Evolutionary conservation across 148 eudicot species (phyloP), one percentile per base, ranked within the genome.

Genomic region (Simmondsia chinensis): DNA sequence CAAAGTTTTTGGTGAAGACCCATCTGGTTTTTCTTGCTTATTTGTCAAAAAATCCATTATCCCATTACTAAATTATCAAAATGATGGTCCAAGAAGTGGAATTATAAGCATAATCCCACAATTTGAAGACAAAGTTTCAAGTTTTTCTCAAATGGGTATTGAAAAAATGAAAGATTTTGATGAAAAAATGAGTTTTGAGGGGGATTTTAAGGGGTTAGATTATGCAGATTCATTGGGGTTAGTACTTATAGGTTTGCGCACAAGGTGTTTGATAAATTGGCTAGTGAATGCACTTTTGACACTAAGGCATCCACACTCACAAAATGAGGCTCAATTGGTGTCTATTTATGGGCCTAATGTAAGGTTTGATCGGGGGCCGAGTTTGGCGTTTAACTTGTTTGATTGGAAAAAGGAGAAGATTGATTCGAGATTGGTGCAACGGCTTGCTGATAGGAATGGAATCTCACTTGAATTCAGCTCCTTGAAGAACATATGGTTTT

Each of bases 401-500:
- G 95, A 84, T 52, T 84, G 88, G 94, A 84, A 77, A 65, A 80
- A 82, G 1, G 79, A 69, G 29, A 76, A 59, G 42, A 34, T 84
- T 9, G 88, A 84, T 5, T 85, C 95, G 13, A 30, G 33, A 17
- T 50, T 88, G 1, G 91, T 83, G 1, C 97, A 88, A 45, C 83
- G 71, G 46, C 51, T 88, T 10, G 97, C 77, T 6, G 87, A 77
- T 40, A 65, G 83, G 24, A 53, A 69, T 37, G 69, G 69, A n/a
- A 76, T 88, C 7, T 80, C 87, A 11, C 65, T 88, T 0, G 67
- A 73, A 4, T 61, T 58, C 28, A 91, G 72, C 10, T 46, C 66
- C 16, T 40, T 83, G 13, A 56, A 58, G 33, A 57, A 80, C 25
- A 44, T 88, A n/a, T 59, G 73, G 70, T 80, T 83, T 33, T 29